Evolutionary conservation across 495 filamentous ascomycete genomes (phyloP), one percentile per base, ranked within the genome.

Genomic region (Lophiostoma macrostomum): DNA sequence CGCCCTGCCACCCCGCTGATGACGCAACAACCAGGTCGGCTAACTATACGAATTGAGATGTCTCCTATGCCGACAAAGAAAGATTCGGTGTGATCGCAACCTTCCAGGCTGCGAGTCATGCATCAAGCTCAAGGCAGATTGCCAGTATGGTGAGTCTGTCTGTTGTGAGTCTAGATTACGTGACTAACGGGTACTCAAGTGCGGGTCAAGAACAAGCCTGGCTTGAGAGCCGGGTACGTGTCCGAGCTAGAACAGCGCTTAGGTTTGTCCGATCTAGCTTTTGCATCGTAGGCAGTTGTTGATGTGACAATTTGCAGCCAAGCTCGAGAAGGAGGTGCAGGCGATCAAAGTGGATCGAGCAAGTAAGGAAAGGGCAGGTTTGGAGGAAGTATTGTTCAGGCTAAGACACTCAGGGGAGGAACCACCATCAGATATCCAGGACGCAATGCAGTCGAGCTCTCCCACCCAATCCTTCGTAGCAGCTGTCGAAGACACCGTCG

Each of bases 201-300:
- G 11, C n/a, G 18, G 28, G 35, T 56, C 25, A 55, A 47, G 45
- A 64, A 58, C 32, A 61, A 67, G 30, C 64, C 64, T 7, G 67
- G 66, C 10, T 16, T 69, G 7, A 28, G 65, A 36, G 65, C 65
- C 3, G 65, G 67, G 22, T 69, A 69, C 60, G 61, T 69, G 1
- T 56, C 63, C 1, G 40, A 58, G 34, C 47, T 69, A n/a, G 65
- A 69, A 37, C 38, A 55, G 24, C 53, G 65, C 16, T 36, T 70
- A 44, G 52, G 63, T 64, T 22, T 19, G 50, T 32, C 14, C 30
- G 18, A 42, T 42, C 4, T 24, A n/a, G n/a, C 25, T 51, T 22
- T 19, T 25, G 25, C 13, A 20, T 36, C 28, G 35, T 13, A n/a
- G 18, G 36, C 5, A n/a, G 37, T 37, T 6, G 16, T 6, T 37